A percentile compares a stretch with the other conserved stretches of the same genome.
Evolutionary conservation across 2,329 filamentous ascomycete species (phyloP).

Genomic region (Fusarium mundagurra): DNA sequence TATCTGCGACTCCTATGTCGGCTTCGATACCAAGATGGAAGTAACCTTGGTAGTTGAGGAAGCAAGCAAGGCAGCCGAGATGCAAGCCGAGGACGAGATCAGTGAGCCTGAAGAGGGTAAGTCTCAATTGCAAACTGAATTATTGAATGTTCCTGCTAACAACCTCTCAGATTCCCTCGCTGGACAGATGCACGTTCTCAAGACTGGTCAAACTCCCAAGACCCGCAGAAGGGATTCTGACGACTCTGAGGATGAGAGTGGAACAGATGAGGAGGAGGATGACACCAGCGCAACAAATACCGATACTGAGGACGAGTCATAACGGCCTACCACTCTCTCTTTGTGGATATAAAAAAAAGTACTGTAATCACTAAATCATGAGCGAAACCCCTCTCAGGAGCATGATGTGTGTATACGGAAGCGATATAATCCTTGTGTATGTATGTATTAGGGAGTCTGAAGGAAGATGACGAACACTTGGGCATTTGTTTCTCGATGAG

Average conservation of each 20-base stretch:
- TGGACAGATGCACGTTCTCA: constrained; percentile 89
- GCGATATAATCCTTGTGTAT: constrained; percentile 23
- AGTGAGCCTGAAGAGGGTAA: constrained; percentile 97
- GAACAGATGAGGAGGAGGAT: constrained; percentile 75
- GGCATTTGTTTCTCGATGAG: constrained; percentile 27
- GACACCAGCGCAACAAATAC: constrained; percentile 76
- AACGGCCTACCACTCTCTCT: constrained; percentile 17
- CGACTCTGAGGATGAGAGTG: constrained; percentile 82
- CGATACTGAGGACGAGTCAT: constrained; percentile 72
- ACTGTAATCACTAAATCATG: constrained; percentile 15
- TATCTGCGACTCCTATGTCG: constrained; percentile 93
- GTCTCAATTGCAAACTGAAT: constrained; percentile 40
- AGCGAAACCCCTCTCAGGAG: neutral
- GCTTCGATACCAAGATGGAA: constrained; percentile 92
- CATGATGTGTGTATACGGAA: constrained; percentile 16
- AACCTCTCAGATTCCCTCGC: constrained; percentile 78
- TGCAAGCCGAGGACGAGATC: constrained; percentile 91
- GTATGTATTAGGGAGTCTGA: constrained; percentile 10
- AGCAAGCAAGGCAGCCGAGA: constrained; percentile 81
- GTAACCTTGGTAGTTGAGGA: constrained; percentile 91
- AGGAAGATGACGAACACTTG: constrained; percentile 15
- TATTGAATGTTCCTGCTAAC: constrained; percentile 36
- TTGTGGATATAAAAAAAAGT: constrained; percentile 22
- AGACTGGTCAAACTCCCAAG: constrained; percentile 72
- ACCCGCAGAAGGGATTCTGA: constrained; percentile 65